These are phyloP conservation scores for Podaxis carcinomalis DNA, from an alignment of 768 basidiomycete species.

Conservation along the genomic window DNA sequence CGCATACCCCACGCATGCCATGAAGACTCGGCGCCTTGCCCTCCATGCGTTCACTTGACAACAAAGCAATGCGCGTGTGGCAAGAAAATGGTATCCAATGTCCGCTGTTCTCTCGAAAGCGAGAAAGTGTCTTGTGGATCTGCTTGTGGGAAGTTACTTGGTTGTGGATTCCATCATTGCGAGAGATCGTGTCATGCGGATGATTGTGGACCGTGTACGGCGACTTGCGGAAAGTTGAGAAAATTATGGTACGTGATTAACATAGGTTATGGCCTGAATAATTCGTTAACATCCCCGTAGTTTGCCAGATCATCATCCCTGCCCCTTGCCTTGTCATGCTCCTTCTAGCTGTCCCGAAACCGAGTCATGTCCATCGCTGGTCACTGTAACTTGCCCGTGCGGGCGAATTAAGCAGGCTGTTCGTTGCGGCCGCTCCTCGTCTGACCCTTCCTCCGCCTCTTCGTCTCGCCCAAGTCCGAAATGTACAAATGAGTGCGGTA, in stretches of 20 bases:
- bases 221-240: constrained; percentile 81
- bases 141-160: constrained; percentile 72
- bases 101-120: constrained; percentile 74
- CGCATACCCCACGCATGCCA: constrained; percentile 80
- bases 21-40: constrained; percentile 64
- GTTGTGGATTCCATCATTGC: constrained; percentile 90
- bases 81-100: constrained; percentile 74
- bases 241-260: constrained; percentile 63
- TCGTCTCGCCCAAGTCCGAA: constrained; percentile 34
- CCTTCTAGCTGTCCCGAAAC: constrained; percentile 81
- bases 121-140: constrained; percentile 84
- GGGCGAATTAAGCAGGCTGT: constrained; percentile 74
- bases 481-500: constrained; percentile 79
- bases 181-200: constrained; percentile 78
- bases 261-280: neutral
- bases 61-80: constrained; percentile 85
- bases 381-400: constrained; percentile 77
- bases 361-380: constrained; percentile 65
- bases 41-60: constrained; percentile 83
- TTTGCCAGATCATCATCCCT: constrained; percentile 69
- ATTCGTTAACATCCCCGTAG: constrained; percentile 27
- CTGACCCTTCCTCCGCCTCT: constrained; percentile 34
- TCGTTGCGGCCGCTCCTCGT: constrained; percentile 59
- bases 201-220: constrained; percentile 72
- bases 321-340: constrained; percentile 79